phyloP scores from a whole-genome alignment of 805 yeast genomes.

The Barnettozyma sucrosica region DNA sequence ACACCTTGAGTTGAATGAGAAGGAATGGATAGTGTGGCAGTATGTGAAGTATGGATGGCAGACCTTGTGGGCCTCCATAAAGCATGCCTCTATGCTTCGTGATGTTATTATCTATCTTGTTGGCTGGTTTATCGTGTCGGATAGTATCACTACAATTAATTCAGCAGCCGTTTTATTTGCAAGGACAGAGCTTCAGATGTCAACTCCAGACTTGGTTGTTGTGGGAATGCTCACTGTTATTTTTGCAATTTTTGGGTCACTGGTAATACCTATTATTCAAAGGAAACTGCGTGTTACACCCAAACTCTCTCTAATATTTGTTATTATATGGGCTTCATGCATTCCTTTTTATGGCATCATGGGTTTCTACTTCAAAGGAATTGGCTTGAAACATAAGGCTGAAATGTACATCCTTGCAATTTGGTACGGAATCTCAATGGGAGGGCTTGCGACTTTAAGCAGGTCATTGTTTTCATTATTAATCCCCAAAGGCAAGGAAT shows the following conservation, averaged over 20 bases:
- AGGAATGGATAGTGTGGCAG: slow-evolving; percentile 16
- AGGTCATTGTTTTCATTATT: slow-evolving; percentile 62
- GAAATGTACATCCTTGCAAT: slow-evolving; percentile 67
- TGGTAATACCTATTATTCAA: slow-evolving; percentile 43
- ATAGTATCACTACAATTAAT: slow-evolving; percentile 71
- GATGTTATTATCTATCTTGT: slow-evolving; percentile 62
- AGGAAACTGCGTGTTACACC: slow-evolving; percentile 36
- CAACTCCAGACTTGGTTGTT: slow-evolving; percentile 55
- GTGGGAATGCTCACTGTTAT: slow-evolving; percentile 63
- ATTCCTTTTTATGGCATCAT: slow-evolving; percentile 69
- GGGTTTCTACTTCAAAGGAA: slow-evolving; percentile 48
- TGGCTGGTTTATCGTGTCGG: slow-evolving; percentile 76
- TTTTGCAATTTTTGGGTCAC: slow-evolving; percentile 65
- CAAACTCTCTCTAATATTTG: slow-evolving; percentile 42
- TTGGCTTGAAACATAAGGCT: slow-evolving; percentile 57
- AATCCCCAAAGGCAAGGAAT: slow-evolving; percentile 71
- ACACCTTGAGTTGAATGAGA: slow-evolving; percentile 23
- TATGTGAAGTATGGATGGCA: slow-evolving; percentile 58
- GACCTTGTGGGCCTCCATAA: slow-evolving; percentile 48
- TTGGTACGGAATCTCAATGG: slow-evolving; percentile 73
- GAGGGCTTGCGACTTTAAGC: slow-evolving; percentile 66
- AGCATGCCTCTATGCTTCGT: slow-evolving; percentile 50
- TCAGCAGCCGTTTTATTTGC: slow-evolving; percentile 77
- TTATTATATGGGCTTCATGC: slow-evolving; percentile 54
- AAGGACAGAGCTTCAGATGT: slow-evolving; percentile 62